Percentiles rank a stretch among this genome's conserved stretches.
Conservation (phyloP, 2,329 filamentous ascomycete species). For the Aspergillus proliferans region DNA sequence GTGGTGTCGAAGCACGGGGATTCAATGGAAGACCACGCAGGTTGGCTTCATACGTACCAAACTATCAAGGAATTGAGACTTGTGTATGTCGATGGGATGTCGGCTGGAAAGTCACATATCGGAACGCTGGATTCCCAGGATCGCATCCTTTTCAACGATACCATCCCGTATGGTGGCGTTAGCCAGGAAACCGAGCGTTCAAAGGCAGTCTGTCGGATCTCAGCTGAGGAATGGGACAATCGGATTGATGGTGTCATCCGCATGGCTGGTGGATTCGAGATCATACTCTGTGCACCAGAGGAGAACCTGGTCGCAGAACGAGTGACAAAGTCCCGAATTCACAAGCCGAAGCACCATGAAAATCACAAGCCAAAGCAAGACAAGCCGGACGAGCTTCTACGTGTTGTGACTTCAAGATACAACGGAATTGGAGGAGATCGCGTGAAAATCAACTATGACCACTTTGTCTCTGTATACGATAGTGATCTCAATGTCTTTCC, state of each 20-base stretch:
- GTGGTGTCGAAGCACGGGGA: background rate
- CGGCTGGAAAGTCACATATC: slow-evolving; percentile 56
- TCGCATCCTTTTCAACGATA: slow-evolving; percentile 46
- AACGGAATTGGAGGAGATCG: slow-evolving; percentile 17
- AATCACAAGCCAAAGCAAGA: background rate
- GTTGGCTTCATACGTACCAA: slow-evolving; percentile 61
- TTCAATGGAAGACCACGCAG: slow-evolving; percentile 21
- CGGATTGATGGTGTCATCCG: slow-evolving; percentile 58
- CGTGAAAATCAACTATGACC: slow-evolving; percentile 37
- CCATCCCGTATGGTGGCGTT: background rate
- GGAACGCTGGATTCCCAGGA: slow-evolving; percentile 65
- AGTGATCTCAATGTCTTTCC: slow-evolving; percentile 33
- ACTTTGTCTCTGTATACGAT: slow-evolving; percentile 39
- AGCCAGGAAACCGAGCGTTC: slow-evolving; percentile 47
- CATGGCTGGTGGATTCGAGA: slow-evolving; percentile 63
- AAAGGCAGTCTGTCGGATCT: slow-evolving; percentile 48
- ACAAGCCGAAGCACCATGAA: background rate
- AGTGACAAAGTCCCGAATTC: slow-evolving; percentile 14
- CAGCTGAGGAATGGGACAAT: slow-evolving; percentile 41
- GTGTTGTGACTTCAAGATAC: slow-evolving; percentile 6
- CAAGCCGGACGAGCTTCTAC: background rate
- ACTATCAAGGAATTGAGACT: slow-evolving; percentile 51
- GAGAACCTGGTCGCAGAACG: slow-evolving; percentile 28
- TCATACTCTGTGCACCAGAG: slow-evolving; percentile 60
- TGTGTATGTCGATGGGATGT: slow-evolving; percentile 63